A percentile compares a stretch with the other conserved stretches of the same genome.
Evolutionary conservation across 345 rosid species (phyloP).

Genomic region (Eucalyptus albens): DNA sequence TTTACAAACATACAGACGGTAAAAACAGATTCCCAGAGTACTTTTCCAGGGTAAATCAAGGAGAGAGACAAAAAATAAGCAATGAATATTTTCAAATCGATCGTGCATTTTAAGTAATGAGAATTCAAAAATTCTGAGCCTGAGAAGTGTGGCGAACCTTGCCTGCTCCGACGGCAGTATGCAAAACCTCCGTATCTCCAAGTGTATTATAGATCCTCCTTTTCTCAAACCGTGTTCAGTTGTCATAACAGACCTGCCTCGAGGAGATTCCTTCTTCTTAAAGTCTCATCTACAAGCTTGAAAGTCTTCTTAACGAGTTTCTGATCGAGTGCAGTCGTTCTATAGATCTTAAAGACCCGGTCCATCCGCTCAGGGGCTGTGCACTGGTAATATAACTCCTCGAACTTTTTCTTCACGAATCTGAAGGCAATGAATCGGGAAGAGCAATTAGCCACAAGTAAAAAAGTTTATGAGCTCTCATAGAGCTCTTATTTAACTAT

Average conservation of each 20-base stretch:
- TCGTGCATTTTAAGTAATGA: neutral
- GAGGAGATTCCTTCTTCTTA: constrained; percentile 82
- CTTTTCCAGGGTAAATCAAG: neutral
- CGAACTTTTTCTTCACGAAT: constrained; percentile 94
- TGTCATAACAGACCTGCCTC: constrained; percentile 90
- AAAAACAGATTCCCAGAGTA: neutral
- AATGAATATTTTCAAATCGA: neutral
- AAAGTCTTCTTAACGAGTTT: constrained; percentile 98
- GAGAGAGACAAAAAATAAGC: neutral
- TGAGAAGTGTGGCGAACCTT: neutral
- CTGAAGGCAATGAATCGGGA: constrained; percentile 9
- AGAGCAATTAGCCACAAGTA: neutral
- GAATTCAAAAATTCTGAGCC: neutral
- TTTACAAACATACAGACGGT: neutral
- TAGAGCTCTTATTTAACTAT: neutral
- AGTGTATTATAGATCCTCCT: neutral
- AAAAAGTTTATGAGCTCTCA: neutral
- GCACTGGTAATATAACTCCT: constrained; percentile 86
- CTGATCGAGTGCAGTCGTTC: constrained; percentile 91
- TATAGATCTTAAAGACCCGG: constrained; percentile 87
- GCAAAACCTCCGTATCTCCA: constrained; percentile 1
- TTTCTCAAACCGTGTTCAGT: neutral
- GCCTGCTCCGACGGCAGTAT: neutral
- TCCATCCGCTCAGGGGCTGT: constrained; percentile 76
- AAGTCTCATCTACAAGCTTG: constrained; percentile 92